phyloP scores from a whole-genome alignment of 2,329 filamentous ascomycete genomes.

The Talaromyces verruculosus region DNA sequence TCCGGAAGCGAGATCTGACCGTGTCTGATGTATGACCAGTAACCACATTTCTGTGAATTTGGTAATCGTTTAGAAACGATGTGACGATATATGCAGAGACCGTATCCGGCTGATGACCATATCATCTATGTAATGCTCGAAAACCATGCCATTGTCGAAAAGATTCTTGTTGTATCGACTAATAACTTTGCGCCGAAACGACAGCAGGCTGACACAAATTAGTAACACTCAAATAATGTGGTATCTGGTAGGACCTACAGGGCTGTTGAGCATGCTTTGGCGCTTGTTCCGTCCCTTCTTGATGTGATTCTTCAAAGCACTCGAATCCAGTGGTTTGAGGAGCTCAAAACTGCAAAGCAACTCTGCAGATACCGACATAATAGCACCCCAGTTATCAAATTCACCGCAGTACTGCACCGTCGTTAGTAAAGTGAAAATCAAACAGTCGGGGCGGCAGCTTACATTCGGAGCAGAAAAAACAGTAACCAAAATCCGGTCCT shows the following conservation, averaged over 20 bases:
- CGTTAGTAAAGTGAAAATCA: no score
- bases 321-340: slow-evolving; percentile 92
- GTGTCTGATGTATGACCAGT: not conserved
- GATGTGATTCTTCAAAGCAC: slow-evolving; percentile 95
- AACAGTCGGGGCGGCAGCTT: slow-evolving; percentile 45
- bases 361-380: slow-evolving; percentile 95
- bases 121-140: slow-evolving; percentile 11
- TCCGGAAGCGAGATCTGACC: not conserved
- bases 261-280: slow-evolving; percentile 93
- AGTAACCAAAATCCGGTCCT: slow-evolving; percentile 88
- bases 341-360: slow-evolving; percentile 96
- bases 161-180: slow-evolving; percentile 22
- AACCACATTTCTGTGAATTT: not conserved
- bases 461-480: slow-evolving; percentile 98
- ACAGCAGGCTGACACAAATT: slow-evolving; percentile 40
- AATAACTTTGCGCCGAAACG: slow-evolving; percentile 48
- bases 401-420: slow-evolving; percentile 70
- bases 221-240: slow-evolving; percentile 16
- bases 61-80: not conserved
- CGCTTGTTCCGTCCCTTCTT: slow-evolving; percentile 96
- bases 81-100: slow-evolving; percentile 12
- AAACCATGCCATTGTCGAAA: slow-evolving; percentile 16
- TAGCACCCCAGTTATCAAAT: slow-evolving; percentile 98
- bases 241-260: slow-evolving; percentile 61
- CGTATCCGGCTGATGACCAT: not conserved